Base-by-base conservation (phyloP, 495 filamentous ascomycete species). In the Podospora sp. region DNA sequence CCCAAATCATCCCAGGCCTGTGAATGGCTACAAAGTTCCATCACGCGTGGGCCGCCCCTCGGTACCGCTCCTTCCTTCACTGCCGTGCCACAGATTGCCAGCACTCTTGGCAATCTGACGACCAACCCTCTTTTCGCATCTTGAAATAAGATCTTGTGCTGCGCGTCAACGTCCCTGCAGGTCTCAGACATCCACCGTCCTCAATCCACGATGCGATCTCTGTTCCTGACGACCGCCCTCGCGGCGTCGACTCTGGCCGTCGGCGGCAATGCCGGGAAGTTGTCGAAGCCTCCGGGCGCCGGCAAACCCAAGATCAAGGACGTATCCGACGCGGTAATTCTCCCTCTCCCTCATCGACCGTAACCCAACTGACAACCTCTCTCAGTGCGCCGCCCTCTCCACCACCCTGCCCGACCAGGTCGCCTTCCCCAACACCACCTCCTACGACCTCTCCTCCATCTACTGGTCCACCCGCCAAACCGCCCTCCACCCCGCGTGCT, bases 381-480 rank as follows among this genome's bases (percentile, higher is more conserved):
- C 40, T 4, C 21, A 72, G 70, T 75, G 72, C 60, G 18, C 33
- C 26, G 26, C 58, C 53, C 66, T 75, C 22, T 58, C 64, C 1
- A 3, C 46, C n/a, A 35, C 62, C 40, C 71, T 71, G 25, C 73
- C 73, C 24, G n/a, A 36, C 9, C 68, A 57, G 21, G 63, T 75
- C 21, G 65, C 46, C 29, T 69, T 68, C 27, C 73, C 73, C 33
- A 65, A 66, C 65, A 40, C 68, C 3, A 29, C 71, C 33, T 7
- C 50, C 22, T 75, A 73, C 61, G 26, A 29, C 58, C 0, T 2
- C 11, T 65, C 71, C 51, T 71, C 65, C 60, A 66, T 0, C 8
- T 85, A 84, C 75, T 89, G 86, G 86, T 87, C 85, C 12, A 62
- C 69, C 75, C 85, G 73, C 77, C 73, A 75, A 40, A 74, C 75